A percentile compares a stretch with the other conserved stretches of the same genome.
phyloP scores from a whole-genome alignment of 2,329 filamentous ascomycete genomes.

The Claviceps digitariae region DNA sequence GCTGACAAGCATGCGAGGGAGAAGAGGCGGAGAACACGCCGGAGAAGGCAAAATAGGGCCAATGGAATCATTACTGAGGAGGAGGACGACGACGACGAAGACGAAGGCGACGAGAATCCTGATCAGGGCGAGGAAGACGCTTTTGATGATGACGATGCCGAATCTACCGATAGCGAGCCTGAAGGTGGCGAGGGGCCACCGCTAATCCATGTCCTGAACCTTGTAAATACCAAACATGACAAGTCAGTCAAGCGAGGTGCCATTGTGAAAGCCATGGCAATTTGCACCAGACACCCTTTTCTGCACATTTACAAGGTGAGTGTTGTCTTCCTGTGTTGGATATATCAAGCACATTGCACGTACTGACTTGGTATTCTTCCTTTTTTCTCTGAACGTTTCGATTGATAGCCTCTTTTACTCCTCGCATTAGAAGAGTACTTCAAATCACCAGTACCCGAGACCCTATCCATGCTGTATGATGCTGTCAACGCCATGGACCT shows the following conservation, averaged over 20 bases:
- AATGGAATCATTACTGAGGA: conserved; percentile 34
- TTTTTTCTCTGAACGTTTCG: neutral
- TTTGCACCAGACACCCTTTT: conserved; percentile 94
- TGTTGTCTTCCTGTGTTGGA: conserved; percentile 3
- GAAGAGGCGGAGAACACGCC: conserved; percentile 36
- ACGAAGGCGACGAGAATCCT: conserved; percentile 22
- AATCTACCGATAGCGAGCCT: conserved; percentile 47
- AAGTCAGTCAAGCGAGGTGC: conserved; percentile 85
- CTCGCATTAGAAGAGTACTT: conserved; percentile 95
- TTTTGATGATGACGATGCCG: conserved; percentile 38
- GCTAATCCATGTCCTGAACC: conserved; percentile 88
- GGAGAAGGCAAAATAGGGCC: conserved; percentile 36
- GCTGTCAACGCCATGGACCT: conserved; percentile 95
- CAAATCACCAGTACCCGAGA: conserved; percentile 77
- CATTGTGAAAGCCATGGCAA: conserved; percentile 95
- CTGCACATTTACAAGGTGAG: conserved; percentile 93
- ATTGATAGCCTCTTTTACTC: conserved; percentile 61
- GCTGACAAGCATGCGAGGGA: conserved; percentile 48
- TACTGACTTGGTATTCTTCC: neutral
- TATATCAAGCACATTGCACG: neutral
- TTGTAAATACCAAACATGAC: conserved; percentile 97
- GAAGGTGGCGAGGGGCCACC: conserved; percentile 73
- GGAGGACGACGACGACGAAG: neutral
- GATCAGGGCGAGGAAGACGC: conserved; percentile 38
- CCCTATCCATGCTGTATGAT: conserved; percentile 75